Evolutionary conservation across 345 rosid species (phyloP), one percentile per base, ranked within the genome.

Genomic region (Bruguiera sexangula): DNA sequence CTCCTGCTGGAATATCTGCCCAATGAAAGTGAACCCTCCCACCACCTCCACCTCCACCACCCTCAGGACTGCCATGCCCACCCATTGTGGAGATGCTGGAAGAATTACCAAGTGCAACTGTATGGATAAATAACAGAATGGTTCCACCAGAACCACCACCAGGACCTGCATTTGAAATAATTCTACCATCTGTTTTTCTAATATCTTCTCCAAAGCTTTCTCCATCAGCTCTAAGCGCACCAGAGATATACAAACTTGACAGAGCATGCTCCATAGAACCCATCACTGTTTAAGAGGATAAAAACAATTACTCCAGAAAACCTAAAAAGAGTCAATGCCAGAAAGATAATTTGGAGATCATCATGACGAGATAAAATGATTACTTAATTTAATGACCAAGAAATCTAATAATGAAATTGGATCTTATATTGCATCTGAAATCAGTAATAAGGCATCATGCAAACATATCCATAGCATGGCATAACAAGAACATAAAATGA

Each of bases 91-190:
- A 87, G 73, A 87, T 82, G 51, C 68, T 65, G 21, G 98, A 85
- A 65, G 87, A 83, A 64, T 69, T 73, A 20, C 82, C 82, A 71
- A 93, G 82, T 32, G 76, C 78, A 67, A 86, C 68, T n/a, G 82
- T 20, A 63, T 76, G 88, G 73, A 90, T 75, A 82, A 87, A 93
- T 61, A 93, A 63, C 67, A 93, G 92, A 73, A 90, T 83, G 3
- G 98, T 90, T 76, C 98, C 98, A 78, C 98, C 98, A 66, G 96
- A 87, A 64, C 96, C 98, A 73, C 98, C 98, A 59, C 96, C 98
- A 55, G 98, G 93, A 63, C 93, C 93, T 75, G 79, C 64, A 59
- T 70, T 76, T 64, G 90, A 79, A 62, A 61, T 53, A 56, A 75
- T 48, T 62, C 69, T 70, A 63, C 70, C 74, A 62, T 79, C 75